Evolutionary conservation across 2,329 filamentous ascomycete genomes (phyloP), one percentile per base, ranked within the genome.

Genomic region (Cladophialophora exuberans): DNA sequence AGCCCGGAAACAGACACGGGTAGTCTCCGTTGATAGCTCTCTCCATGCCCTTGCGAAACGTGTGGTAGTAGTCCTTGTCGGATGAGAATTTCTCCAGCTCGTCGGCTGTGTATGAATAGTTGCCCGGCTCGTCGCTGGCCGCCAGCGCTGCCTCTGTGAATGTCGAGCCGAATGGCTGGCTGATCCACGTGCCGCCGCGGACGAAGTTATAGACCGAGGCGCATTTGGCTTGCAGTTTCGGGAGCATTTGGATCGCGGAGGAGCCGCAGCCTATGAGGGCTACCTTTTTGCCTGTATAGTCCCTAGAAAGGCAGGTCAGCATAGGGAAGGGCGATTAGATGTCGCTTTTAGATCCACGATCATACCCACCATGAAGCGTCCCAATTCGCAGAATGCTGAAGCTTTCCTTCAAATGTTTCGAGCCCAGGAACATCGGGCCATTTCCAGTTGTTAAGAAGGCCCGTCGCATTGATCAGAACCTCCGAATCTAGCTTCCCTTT

Each of bases 301-400:
- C 53, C 23, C n/a, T n/a, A n/a, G n/a, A n/a, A n/a, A n/a, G n/a
- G n/a, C n/a, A n/a, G n/a, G n/a, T n/a, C n/a, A n/a, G n/a, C n/a
- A n/a, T n/a, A n/a, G n/a, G n/a, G n/a, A n/a, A n/a, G n/a, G n/a
- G n/a, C n/a, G n/a, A n/a, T n/a, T n/a, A n/a, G n/a, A n/a, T n/a
- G 38, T 11, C 6, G 45, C 43, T 47, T 9, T 20, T 9, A 25
- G 22, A 23, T 20, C 10, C 20, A 22, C 10, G n/a, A n/a, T n/a
- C n/a, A n/a, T n/a, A n/a, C n/a, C n/a, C n/a, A n/a, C n/a, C 15
- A 38, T 3, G 28, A 31, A 15, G 71, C 64, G 42, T 75, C 71
- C 74, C 75, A 79, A 3, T 45, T 51, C 3, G 77, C 77, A 41
- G 69, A 74, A 55, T 79, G 77, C 45, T 76, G 60, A 3, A 78